Conservation (phyloP, 1,284 basidiomycete genomes). For the Ganoderma meredithae region DNA sequence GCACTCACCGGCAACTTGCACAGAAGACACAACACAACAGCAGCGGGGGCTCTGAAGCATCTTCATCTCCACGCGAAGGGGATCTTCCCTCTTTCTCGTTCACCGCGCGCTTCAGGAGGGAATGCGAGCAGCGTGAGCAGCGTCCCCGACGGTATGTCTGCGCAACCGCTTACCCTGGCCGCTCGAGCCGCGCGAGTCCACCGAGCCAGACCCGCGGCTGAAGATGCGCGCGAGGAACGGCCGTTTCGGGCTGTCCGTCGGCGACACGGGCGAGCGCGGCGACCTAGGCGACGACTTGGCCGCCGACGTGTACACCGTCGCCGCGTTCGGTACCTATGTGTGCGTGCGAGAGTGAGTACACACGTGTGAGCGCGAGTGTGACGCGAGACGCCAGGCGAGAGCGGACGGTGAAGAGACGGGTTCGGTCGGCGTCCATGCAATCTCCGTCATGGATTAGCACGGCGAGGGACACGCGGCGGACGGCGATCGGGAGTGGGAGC, state of each 20-base stretch:
- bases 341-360: too few species aligned
- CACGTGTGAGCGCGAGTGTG: not conserved
- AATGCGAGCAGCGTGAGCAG: constrained; percentile 34
- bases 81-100: constrained; percentile 9
- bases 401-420: constrained; percentile 3
- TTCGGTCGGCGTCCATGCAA: constrained; percentile 21
- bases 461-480: constrained; percentile 18
- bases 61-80: constrained; percentile 9
- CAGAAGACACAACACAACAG: too few species aligned
- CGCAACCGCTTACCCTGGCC: constrained; percentile 41
- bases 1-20: not conserved
- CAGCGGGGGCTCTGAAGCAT: not conserved
- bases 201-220: constrained; percentile 39
- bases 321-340: constrained; percentile 39
- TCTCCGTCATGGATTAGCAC: constrained; percentile 16
- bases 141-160: constrained; percentile 39
- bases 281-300: constrained; percentile 15
- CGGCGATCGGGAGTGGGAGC: constrained; percentile 9
- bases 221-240: constrained; percentile 44
- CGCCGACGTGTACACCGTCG: constrained; percentile 33
- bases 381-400: not conserved
- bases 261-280: constrained; percentile 23
- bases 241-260: constrained; percentile 33
- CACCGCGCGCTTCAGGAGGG: constrained; percentile 28
- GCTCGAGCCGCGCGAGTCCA: constrained; percentile 38